phyloP scores from a whole-genome alignment of 208 protist genomes.

The Entamoeba dispar region DNA sequence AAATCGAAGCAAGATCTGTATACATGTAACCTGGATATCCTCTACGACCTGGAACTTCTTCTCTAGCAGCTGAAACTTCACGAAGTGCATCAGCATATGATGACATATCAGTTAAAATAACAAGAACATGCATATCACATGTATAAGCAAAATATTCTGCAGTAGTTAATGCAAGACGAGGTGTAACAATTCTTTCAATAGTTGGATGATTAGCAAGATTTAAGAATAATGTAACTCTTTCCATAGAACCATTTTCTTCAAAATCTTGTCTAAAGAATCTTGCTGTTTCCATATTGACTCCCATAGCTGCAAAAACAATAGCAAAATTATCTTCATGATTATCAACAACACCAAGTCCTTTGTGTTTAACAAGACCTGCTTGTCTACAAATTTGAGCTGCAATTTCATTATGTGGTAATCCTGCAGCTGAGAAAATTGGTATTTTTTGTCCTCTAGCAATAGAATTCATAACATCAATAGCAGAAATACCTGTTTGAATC shows the following conservation, averaged over 20 bases:
- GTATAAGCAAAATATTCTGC: slow-evolving; percentile 99
- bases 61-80: slow-evolving; percentile 93
- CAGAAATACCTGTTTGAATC: slow-evolving; percentile 99
- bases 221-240: slow-evolving; percentile 81
- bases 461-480: slow-evolving; percentile 98
- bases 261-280: slow-evolving; percentile 99
- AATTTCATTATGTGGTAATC: slow-evolving; percentile 99
- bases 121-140: slow-evolving; percentile 81
- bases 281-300: slow-evolving; percentile 95
- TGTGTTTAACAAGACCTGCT: slow-evolving; percentile 81
- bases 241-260: slow-evolving; percentile 92
- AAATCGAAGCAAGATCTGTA: slow-evolving; percentile 96
- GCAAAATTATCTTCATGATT: slow-evolving; percentile 77
- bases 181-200: slow-evolving; percentile 99
- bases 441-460: slow-evolving; percentile 99
- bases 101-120: slow-evolving; percentile 73
- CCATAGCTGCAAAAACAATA: slow-evolving; percentile 99
- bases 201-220: slow-evolving; percentile 93
- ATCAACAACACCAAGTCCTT: slow-evolving; percentile 41
- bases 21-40: slow-evolving; percentile 99
- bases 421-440: slow-evolving; percentile 95
- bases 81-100: slow-evolving; percentile 98
- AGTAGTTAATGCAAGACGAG: slow-evolving; percentile 79
- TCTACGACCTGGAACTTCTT: slow-evolving; percentile 91
- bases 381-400: slow-evolving; percentile 98